These are phyloP conservation scores for Raffaelea deltoideospora DNA, from an alignment of 2,329 filamentous ascomycete species.

Conservation along the genomic window DNA sequence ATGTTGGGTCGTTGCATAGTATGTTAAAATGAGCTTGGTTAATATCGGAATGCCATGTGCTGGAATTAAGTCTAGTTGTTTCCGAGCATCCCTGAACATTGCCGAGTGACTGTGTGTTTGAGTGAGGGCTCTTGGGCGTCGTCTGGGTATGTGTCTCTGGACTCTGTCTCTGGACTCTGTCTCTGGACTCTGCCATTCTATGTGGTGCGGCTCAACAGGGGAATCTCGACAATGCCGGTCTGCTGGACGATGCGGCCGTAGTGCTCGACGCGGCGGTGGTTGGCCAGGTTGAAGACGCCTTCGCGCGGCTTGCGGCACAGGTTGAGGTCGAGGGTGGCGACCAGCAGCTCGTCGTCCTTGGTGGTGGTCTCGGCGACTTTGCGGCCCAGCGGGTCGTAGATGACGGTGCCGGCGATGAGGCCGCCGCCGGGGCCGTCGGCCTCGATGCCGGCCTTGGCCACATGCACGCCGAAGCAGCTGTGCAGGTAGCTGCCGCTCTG, in stretches of 20 bases:
- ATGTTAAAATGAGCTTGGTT: no score
- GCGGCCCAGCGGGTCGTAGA: conserved; percentile 31
- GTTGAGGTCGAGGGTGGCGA: conserved; percentile 33
- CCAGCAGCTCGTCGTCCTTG: conserved; percentile 31
- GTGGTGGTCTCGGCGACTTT: conserved; percentile 33
- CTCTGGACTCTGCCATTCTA: neutral
- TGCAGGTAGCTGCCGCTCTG: conserved; percentile 36
- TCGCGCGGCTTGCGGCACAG: conserved; percentile 31
- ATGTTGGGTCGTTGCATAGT: no score
- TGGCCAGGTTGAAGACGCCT: conserved; percentile 29
- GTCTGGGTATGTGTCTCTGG: neutral
- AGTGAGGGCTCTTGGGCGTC: no score
- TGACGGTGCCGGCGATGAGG: conserved; percentile 31
- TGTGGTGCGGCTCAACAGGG: conserved; percentile 8
- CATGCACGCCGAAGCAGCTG: conserved; percentile 30
- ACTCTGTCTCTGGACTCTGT: neutral
- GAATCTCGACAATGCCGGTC: conserved; percentile 19
- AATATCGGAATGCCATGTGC: no score
- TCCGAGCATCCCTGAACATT: no score
- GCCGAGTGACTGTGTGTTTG: no score
- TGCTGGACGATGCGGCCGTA: conserved; percentile 24
- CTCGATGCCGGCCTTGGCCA: conserved; percentile 31
- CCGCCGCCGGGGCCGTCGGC: conserved; percentile 22
- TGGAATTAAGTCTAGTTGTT: no score
- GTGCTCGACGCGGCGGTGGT: conserved; percentile 27